Evolutionary conservation across 2,329 filamentous ascomycete species (phyloP).

Genomic region (Pezicula radicicola): DNA sequence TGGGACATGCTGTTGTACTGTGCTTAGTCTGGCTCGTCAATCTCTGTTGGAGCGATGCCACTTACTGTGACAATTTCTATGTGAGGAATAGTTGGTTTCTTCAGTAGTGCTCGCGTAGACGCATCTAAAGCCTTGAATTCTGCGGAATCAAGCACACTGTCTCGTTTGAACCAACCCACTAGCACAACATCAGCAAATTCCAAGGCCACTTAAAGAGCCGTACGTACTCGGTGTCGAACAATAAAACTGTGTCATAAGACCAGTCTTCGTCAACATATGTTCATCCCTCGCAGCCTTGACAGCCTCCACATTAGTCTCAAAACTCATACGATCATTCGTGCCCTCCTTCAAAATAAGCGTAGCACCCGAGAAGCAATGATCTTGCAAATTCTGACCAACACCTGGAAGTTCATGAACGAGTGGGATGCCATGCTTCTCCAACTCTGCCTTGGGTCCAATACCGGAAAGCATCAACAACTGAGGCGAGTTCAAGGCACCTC

Average conservation of each 20-base stretch:
- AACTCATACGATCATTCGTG: slow-evolving; percentile 39
- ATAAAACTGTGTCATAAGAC: slow-evolving; percentile 36
- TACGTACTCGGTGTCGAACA: slow-evolving; percentile 29
- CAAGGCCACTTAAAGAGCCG: no score
- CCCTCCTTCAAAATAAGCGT: slow-evolving; percentile 37
- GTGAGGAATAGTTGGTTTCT: slow-evolving; percentile 49
- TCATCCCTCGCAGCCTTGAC: slow-evolving; percentile 44
- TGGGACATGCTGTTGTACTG: slow-evolving; percentile 14
- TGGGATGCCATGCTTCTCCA: slow-evolving; percentile 32
- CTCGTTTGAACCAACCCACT: slow-evolving; percentile 42
- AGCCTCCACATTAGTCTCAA: slow-evolving; percentile 39
- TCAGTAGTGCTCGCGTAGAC: slow-evolving; percentile 40
- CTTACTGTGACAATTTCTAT: slow-evolving; percentile 52
- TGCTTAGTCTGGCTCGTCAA: neutral
- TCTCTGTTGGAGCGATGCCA: slow-evolving; percentile 33
- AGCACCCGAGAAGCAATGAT: slow-evolving; percentile 35
- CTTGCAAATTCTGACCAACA: slow-evolving; percentile 38
- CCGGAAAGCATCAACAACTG: slow-evolving; percentile 43
- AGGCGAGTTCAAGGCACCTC: slow-evolving; percentile 38
- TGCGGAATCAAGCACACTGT: slow-evolving; percentile 32
- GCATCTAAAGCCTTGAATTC: slow-evolving; percentile 50
- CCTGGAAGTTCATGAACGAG: slow-evolving; percentile 31
- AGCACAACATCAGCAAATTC: no score
- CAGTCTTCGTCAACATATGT: slow-evolving; percentile 40
- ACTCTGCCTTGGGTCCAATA: slow-evolving; percentile 34